Percentiles rank a stretch among this genome's conserved stretches.
Evolutionary conservation across 805 yeast species (phyloP).

Genomic region (Wickerhamiella domercqiae): DNA sequence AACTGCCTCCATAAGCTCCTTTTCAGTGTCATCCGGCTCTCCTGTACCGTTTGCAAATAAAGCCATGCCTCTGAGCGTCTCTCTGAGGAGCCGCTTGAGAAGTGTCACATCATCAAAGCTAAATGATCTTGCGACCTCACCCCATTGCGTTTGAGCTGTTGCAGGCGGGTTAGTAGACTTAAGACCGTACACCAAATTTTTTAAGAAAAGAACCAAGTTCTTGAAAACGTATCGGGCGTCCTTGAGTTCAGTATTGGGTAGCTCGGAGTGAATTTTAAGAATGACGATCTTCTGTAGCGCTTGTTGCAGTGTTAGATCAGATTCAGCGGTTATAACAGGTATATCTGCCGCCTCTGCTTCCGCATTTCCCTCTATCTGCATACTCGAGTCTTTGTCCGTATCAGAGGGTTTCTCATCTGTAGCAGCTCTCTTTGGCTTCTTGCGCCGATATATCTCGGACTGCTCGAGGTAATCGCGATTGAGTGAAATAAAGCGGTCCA

Average conservation of each 20-base stretch:
- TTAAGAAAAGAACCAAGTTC: slow-evolving; percentile 76
- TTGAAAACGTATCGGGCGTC: slow-evolving; percentile 81
- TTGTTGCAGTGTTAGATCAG: slow-evolving; percentile 11
- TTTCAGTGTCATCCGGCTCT: slow-evolving; percentile 45
- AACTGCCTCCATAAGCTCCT: slow-evolving; percentile 87
- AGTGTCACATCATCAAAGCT: slow-evolving; percentile 71
- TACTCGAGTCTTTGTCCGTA: slow-evolving; percentile 6
- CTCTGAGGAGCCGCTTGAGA: slow-evolving; percentile 61
- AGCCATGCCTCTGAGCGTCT: slow-evolving; percentile 65
- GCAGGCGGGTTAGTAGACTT: slow-evolving; percentile 60
- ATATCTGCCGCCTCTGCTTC: too few species aligned
- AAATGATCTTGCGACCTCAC: slow-evolving; percentile 70
- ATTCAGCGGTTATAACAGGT: slow-evolving; percentile 27
- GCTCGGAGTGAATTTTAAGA: slow-evolving; percentile 38
- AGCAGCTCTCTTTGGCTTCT: background rate
- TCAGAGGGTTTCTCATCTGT: slow-evolving; percentile 18
- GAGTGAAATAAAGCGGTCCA: slow-evolving; percentile 60
- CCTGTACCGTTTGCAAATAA: slow-evolving; percentile 39
- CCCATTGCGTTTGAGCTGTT: slow-evolving; percentile 37
- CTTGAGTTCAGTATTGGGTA: slow-evolving; percentile 51
- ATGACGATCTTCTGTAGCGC: slow-evolving; percentile 30
- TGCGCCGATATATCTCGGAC: too few species aligned
- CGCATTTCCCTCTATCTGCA: too few species aligned
- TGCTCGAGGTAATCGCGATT: slow-evolving; percentile 41
- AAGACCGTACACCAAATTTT: slow-evolving; percentile 77